Conservation (phyloP, 768 basidiomycete species). For the Flagelloscypha sp. region DNA sequence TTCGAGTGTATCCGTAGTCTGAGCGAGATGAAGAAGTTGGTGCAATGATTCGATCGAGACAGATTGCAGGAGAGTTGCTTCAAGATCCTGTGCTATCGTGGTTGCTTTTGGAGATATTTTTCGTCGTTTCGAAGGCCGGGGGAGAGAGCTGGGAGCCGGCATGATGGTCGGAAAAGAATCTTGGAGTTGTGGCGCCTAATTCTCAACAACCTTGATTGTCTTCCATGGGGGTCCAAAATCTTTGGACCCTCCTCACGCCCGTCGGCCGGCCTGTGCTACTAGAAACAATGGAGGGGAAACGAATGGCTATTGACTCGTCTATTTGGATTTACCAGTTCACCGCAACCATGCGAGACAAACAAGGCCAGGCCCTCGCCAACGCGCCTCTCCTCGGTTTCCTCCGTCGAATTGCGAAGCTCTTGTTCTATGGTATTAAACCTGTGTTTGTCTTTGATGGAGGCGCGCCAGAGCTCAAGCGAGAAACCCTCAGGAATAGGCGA, state of each 20-base stretch:
- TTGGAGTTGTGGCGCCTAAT: too few relatives aligned
- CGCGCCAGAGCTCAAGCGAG: conserved; percentile 82
- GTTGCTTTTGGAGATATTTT: too few relatives aligned
- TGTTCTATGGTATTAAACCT: conserved; percentile 97
- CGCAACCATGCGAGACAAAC: conserved; percentile 97
- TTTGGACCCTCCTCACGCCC: conserved; percentile 90
- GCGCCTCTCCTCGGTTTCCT: conserved; percentile 91
- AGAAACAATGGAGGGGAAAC: conserved; percentile 91
- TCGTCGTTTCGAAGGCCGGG: too few relatives aligned
- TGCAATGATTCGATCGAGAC: too few relatives aligned
- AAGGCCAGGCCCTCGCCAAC: conserved; percentile 82
- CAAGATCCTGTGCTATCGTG: too few relatives aligned
- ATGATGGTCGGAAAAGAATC: too few relatives aligned
- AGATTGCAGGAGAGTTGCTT: too few relatives aligned
- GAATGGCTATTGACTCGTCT: conserved; percentile 95
- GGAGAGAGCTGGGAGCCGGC: too few relatives aligned
- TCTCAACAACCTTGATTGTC: too few relatives aligned
- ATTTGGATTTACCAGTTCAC: conserved; percentile 99
- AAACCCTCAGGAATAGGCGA: conserved; percentile 81
- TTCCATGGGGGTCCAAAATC: conserved; percentile 94
- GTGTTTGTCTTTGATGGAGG: conserved; percentile 99
- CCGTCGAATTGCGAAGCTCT: conserved; percentile 83
- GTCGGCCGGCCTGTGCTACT: conserved; percentile 89
- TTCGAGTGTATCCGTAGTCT: too few relatives aligned
- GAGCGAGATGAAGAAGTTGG: too few relatives aligned